Percentiles rank a stretch among this genome's conserved stretches.
Conservation (phyloP, 2,329 filamentous ascomycete species). For the Neofusicoccum kwambonambiense region DNA sequence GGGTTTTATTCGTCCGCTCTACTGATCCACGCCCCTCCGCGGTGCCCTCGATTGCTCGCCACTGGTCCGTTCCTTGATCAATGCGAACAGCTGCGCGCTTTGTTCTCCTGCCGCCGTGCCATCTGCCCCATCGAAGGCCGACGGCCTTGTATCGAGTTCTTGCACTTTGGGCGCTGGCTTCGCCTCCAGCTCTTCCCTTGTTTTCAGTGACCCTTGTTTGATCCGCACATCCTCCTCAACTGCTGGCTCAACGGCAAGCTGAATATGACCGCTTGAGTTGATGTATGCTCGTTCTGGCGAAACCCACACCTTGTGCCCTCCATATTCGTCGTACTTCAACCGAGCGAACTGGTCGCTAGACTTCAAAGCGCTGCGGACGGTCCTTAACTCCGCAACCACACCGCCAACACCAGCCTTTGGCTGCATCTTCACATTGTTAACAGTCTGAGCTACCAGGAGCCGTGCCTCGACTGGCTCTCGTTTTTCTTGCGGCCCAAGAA, state of each 20-base stretch:
- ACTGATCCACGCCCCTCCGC: background rate
- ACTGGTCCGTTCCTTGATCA: background rate
- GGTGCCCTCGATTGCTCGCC: background rate
- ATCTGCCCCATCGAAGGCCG: background rate
- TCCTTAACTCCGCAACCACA: constrained; percentile 40
- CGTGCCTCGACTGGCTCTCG: constrained; percentile 57
- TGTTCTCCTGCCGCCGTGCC: background rate
- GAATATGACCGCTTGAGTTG: constrained; percentile 45
- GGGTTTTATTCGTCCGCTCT: background rate
- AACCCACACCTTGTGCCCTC: constrained; percentile 55
- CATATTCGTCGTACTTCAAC: constrained; percentile 44
- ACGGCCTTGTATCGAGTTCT: background rate
- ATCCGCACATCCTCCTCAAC: constrained; percentile 8
- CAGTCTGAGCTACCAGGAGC: constrained; percentile 42
- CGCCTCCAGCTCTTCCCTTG: background rate
- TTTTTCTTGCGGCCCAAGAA: constrained; percentile 57
- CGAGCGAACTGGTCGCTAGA: constrained; percentile 39
- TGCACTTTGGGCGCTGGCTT: background rate
- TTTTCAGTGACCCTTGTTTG: constrained; percentile 4
- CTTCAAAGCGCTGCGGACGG: constrained; percentile 24
- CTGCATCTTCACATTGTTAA: constrained; percentile 22
- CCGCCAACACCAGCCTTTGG: constrained; percentile 46
- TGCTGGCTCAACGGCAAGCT: constrained; percentile 26
- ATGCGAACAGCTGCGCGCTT: background rate
- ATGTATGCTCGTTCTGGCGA: constrained; percentile 48